These are phyloP conservation scores for Saxophila tyrrhenica DNA, from an alignment of 495 filamentous ascomycete species.

Conservation along the genomic window DNA sequence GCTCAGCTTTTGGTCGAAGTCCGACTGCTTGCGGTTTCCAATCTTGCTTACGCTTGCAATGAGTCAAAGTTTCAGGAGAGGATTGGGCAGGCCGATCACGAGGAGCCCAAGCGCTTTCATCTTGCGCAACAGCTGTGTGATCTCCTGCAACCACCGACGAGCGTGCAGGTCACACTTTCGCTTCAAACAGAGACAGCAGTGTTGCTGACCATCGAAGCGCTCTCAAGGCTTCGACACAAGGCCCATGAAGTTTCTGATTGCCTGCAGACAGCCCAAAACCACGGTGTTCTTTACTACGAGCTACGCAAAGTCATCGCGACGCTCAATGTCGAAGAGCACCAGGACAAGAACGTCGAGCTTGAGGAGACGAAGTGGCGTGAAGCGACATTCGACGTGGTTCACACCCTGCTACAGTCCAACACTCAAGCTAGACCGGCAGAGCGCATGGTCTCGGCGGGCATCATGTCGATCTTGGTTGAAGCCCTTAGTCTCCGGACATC, in stretches of 20 bases:
- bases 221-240: constrained; percentile 66
- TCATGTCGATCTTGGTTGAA: constrained; percentile 82
- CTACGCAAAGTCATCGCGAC: constrained; percentile 80
- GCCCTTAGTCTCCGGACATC: constrained; percentile 72
- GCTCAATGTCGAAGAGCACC: constrained; percentile 45
- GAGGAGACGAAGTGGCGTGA: constrained; percentile 81
- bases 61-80: constrained; percentile 73
- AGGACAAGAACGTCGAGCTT: constrained; percentile 37
- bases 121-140: constrained; percentile 85
- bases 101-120: constrained; percentile 83
- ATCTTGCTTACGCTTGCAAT: constrained; percentile 76
- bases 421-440: constrained; percentile 52
- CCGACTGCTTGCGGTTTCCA: constrained; percentile 77
- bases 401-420: constrained; percentile 57
- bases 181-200: constrained; percentile 72
- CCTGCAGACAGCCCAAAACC: constrained; percentile 84
- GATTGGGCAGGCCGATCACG: constrained; percentile 73
- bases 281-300: constrained; percentile 90
- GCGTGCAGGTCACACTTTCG: constrained; percentile 55
- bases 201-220: constrained; percentile 64
- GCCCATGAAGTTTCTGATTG: constrained; percentile 72
- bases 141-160: constrained; percentile 65
- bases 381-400: constrained; percentile 67
- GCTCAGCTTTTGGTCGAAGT: constrained; percentile 69
- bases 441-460: constrained; percentile 69